Evolutionary conservation across 1,284 basidiomycete species (phyloP).

Genomic region (Farysia itapuensis): DNA sequence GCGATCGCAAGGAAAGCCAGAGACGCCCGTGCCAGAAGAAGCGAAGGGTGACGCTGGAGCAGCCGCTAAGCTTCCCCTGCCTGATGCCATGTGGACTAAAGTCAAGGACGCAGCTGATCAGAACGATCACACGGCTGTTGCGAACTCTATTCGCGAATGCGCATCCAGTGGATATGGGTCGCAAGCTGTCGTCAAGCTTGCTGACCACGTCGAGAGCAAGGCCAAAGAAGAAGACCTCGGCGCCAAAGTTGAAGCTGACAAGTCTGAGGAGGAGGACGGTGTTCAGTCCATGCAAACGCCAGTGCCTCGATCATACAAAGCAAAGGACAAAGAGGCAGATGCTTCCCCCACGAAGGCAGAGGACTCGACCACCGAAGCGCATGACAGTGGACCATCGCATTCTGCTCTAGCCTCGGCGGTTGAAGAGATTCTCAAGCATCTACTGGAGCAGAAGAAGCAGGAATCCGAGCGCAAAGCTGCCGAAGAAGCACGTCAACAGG

Average conservation of each 20-base stretch:
- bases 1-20: conserved; percentile 33
- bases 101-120: conserved; percentile 28
- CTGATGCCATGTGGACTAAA: conserved; percentile 6
- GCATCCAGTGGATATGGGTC: conserved; percentile 38
- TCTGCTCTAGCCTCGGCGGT: conserved; percentile 45
- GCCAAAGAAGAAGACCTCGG: conserved; percentile 4
- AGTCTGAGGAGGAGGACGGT: conserved; percentile 14
- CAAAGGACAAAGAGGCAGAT: conserved; percentile 3
- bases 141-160: conserved; percentile 18
- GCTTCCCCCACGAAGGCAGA: not conserved
- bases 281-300: conserved; percentile 17
- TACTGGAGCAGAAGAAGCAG: conserved; percentile 44
- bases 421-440: conserved; percentile 54
- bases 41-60: conserved; percentile 21
- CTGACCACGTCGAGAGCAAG: conserved; percentile 27
- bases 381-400: conserved; percentile 7
- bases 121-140: conserved; percentile 20
- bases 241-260: conserved; percentile 9
- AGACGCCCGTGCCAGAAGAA: conserved; percentile 33
- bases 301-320: conserved; percentile 4
- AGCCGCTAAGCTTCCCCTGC: conserved; percentile 18
- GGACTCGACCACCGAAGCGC: too few relatives aligned
- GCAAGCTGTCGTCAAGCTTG: conserved; percentile 38
- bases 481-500: conserved; percentile 15
- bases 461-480: conserved; percentile 17